Percentiles rank a stretch among this genome's conserved stretches.
Conservation (phyloP, 495 filamentous ascomycete genomes). For the Recurvomyces mirabilis region DNA sequence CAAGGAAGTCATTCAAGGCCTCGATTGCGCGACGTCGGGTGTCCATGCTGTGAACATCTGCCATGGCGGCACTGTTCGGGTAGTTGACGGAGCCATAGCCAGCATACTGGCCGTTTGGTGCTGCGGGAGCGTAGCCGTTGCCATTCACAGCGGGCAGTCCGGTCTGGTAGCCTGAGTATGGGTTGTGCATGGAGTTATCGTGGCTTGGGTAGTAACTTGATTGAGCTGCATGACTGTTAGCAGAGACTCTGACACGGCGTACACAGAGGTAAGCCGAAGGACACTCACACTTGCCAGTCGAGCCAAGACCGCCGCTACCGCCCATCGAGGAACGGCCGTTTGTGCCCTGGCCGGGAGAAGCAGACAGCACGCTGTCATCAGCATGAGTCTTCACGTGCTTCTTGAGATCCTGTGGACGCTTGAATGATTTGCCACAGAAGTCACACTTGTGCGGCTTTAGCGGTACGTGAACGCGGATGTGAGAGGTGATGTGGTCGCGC, state of each 20-base stretch:
- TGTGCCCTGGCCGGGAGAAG: constrained; percentile 59
- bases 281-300: constrained; percentile 45
- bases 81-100: constrained; percentile 66
- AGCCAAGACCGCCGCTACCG: constrained; percentile 44
- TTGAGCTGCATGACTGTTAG: constrained; percentile 14
- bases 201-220: constrained; percentile 27
- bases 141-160: constrained; percentile 13
- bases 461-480: constrained; percentile 96
- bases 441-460: constrained; percentile 98
- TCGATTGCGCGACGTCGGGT: constrained; percentile 73
- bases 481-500: constrained; percentile 98
- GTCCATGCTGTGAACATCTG: constrained; percentile 31
- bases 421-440: constrained; percentile 97
- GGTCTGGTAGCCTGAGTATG: constrained; percentile 17
- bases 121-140: constrained; percentile 33
- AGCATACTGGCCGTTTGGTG: constrained; percentile 41
- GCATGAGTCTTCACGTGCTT: constrained; percentile 99
- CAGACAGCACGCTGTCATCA: constrained; percentile 83
- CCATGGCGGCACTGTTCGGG: constrained; percentile 42
- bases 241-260: neutral
- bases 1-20: constrained; percentile 85
- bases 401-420: constrained; percentile 96
- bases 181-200: constrained; percentile 21
- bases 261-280: constrained; percentile 16
- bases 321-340: constrained; percentile 29